Evolutionary conservation across 345 rosid species (phyloP), one percentile per base, ranked within the genome.

Genomic region (Citropsis articulata): DNA sequence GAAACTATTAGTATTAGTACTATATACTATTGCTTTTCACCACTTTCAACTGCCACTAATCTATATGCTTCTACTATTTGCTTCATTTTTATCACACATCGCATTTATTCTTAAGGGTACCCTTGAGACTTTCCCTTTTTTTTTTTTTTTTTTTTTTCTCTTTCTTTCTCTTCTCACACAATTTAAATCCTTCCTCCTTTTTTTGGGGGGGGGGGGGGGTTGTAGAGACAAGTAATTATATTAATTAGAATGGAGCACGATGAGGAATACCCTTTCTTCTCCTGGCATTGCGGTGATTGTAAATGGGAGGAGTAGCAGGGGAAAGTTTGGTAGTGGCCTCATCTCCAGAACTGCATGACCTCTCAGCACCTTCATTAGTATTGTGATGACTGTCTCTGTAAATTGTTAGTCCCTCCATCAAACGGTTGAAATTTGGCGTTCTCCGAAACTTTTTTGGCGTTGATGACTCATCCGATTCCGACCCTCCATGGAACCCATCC

Each of bases 181-280:
- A 35, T 35, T 33, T 35, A 35, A 35, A 35, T 1, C 48, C 18
- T 53, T 57, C 21, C 40, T 59, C 56, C 6, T 18, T 16, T 21
- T 25, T 24, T 45, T 1, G 9, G 14, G 27, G 6, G 18, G 27
- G 14, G 28, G 30, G 7, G 8, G 21, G 5, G 2, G 27, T 9
- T 14, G 9, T 35, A 1, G 30, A 6, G 9, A 16, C 9, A 1
- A 2, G 45, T 40, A 8, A 9, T 40, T 40, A 45, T 16, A 36
- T 38, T 84, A 42, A 42, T 53, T 64, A 88, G 62, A 91, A 87
- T 24, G 98, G 97, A 42, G 98, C 92, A 24, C 98, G 96, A 72
- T 88, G 97, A 57, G 98, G 98, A 3, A 87, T 84, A 22, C 97
- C 93, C 89, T 94, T 94, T 72, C 97, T 82, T 63, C 97, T 83